A percentile compares a stretch with the other conserved stretches of the same genome.
phyloP scores from a whole-genome alignment of 805 yeast species.

The Candida pseudoglaebosa region DNA sequence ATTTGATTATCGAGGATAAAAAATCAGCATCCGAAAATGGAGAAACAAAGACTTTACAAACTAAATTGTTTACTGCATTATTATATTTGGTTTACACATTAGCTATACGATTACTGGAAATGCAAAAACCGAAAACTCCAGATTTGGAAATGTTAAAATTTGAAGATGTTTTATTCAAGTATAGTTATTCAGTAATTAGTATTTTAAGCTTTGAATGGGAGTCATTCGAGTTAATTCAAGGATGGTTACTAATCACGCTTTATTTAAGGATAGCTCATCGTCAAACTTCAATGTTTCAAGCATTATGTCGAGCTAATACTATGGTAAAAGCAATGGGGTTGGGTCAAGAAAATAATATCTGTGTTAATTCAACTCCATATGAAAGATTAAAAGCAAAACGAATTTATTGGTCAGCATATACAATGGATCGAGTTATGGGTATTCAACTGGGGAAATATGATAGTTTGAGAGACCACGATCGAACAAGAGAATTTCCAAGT shows the following conservation, averaged over 20 bases:
- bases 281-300: slow-evolving; percentile 31
- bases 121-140: slow-evolving; percentile 26
- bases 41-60: slow-evolving; percentile 25
- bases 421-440: slow-evolving; percentile 50
- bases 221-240: slow-evolving; percentile 38
- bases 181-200: slow-evolving; percentile 27
- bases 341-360: slow-evolving; percentile 16
- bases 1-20: slow-evolving; percentile 12
- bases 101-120: slow-evolving; percentile 49
- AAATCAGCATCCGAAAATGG: slow-evolving; percentile 13
- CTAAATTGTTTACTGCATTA: slow-evolving; percentile 50
- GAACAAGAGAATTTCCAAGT: slow-evolving; percentile 29
- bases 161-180: slow-evolving; percentile 34
- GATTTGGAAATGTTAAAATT: slow-evolving; percentile 19
- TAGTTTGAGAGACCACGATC: slow-evolving; percentile 33
- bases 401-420: slow-evolving; percentile 53
- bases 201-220: slow-evolving; percentile 40
- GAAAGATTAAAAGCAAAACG: slow-evolving; percentile 47
- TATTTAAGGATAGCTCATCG: slow-evolving; percentile 36
- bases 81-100: slow-evolving; percentile 47
- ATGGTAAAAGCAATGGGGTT: slow-evolving; percentile 40
- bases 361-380: slow-evolving; percentile 26
- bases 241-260: slow-evolving; percentile 35
- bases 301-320: slow-evolving; percentile 31
- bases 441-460: slow-evolving; percentile 49